Base-by-base conservation (phyloP, 2,329 filamentous ascomycete species). In the Fusarium sp. region DNA sequence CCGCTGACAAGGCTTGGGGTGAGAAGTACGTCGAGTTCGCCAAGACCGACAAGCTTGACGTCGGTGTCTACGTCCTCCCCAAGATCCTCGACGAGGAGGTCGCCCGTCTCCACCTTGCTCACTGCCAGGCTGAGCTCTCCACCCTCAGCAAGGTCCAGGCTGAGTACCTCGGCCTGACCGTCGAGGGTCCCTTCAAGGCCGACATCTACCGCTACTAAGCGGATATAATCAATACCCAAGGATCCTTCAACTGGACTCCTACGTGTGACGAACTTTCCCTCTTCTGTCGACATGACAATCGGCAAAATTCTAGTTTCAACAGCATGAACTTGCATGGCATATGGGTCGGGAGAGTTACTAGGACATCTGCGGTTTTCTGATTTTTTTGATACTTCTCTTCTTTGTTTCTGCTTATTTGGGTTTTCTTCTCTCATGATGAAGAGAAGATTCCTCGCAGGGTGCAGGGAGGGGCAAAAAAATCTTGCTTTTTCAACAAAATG, bases 51-150 rank as follows among this genome's bases (percentile, higher is more conserved):
- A 94, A 96, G 89, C 93, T 97, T 81, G 89, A 92, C 63, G 87
- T 97, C 76, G 93, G 95, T 79, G 96, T 98, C 86, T 98, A 97
- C 85, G 95, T 78, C 89, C 98, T 77, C 60, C 96, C 96, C 84
- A 99, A 99, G 94, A 94, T 97, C 80, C 91, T 99, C 74, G 96
- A 99, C 79, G 96, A 99, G 91, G 94, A 98, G 87, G 96, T 99
- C 80, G 96, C 96, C 81, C 89, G 91, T 81, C 92, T 98, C 75
- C 96, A 99, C 87, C 87, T 98, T 76, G 89, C 87, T 73, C 96
- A 98, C 88, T 92, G 94, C 88, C 97, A 97, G 85, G 96, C 89
- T 79, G 94, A 98, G 89, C 90, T 99, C 79, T 93, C 91, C 82
- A 91, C 90, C 83, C 91, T 99, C 81, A 93, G 90, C 80, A 79